Base-by-base conservation (phyloP, 805 yeast species). In the Candida khao-thaluensis region DNA sequence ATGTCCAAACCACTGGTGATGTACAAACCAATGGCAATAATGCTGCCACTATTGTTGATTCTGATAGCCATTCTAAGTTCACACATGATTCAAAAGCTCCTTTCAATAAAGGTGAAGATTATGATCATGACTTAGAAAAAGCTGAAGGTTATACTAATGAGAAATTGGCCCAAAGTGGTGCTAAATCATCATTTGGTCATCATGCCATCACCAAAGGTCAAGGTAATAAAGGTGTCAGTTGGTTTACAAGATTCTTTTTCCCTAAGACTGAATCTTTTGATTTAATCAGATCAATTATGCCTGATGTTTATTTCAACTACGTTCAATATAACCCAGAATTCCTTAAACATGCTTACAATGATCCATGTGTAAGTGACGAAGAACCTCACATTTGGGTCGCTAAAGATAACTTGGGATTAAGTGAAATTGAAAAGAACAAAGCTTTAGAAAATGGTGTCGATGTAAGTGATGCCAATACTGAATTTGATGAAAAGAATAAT, bases 311-410 rank as follows among this genome's bases (percentile, higher is more conserved):
- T 44, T 62, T 56, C 59, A 64, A 66, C 47, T 66, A 67, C 50
- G 60, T 67, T 41, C 67, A 62, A 44, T 70, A 69, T 48, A 60
- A 65, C 40, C 53, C 61, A 5, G 72, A 67, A 31, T 71, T 67
- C 44, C 52, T 69, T 23, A 57, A 59, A 42, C 53, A 58, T 36
- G 70, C 74, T 15, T 82, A 77, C 50, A 66, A 71, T 25, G 76
- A 79, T 51, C 86, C 87, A 17, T 74, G 76, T 28, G 72, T 79
- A 26, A 60, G 55, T n/a, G 81, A 70, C 22, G 72, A 63, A 6
- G 78, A 66, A 44, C 86, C 88, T 21, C 73, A 74, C 41, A 66
- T 83, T 35, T 85, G 95, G 95, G 66, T 84, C 45, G 79, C 84
- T 30, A 74, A 66, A 48, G 95, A 85, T 59, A 65, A 74, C 5